Conservation (phyloP, 371 early-diverging fungal genomes). For the Apophysomyces elegans region DNA sequence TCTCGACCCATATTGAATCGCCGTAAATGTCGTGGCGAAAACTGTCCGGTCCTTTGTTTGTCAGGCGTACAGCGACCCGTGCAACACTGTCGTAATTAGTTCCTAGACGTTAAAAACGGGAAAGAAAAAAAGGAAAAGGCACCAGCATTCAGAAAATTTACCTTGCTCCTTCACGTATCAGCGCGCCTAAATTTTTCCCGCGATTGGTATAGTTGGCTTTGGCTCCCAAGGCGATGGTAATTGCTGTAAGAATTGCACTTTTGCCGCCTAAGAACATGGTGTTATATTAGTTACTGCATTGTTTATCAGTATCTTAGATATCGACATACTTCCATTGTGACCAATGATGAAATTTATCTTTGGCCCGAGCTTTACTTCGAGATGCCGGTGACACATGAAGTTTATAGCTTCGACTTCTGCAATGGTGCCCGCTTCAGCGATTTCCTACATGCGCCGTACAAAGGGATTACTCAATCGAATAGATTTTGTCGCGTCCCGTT, state of each 20-base stretch:
- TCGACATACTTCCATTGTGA: slow-evolving; percentile 85
- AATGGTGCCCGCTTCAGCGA: slow-evolving; percentile 74
- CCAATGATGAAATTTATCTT: slow-evolving; percentile 96
- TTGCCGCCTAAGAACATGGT: slow-evolving; percentile 73
- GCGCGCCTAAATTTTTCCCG: slow-evolving; percentile 72
- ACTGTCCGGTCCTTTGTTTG: slow-evolving; percentile 86
- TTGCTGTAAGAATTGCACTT: slow-evolving; percentile 92
- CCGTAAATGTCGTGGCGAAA: slow-evolving; percentile 84
- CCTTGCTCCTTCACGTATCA: slow-evolving; percentile 86
- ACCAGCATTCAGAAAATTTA: slow-evolving; percentile 29
- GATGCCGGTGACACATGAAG: slow-evolving; percentile 93
- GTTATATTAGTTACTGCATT: background rate
- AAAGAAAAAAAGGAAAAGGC: background rate
- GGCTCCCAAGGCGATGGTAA: slow-evolving; percentile 92
- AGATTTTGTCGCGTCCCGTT: background rate
- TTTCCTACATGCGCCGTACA: slow-evolving; percentile 23
- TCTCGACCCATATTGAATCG: slow-evolving; percentile 79
- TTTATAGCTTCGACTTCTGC: slow-evolving; percentile 82
- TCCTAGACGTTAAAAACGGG: background rate
- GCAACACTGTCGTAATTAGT: slow-evolving; percentile 48
- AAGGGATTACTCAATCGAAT: background rate
- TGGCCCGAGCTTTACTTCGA: slow-evolving; percentile 79
- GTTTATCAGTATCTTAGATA: background rate
- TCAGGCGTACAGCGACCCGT: slow-evolving; percentile 69
- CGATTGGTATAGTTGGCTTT: slow-evolving; percentile 88